Evolutionary conservation across 257 asterid genomes (phyloP), one percentile per base, ranked within the genome.

Genomic region (Nicotiana knightiana): DNA sequence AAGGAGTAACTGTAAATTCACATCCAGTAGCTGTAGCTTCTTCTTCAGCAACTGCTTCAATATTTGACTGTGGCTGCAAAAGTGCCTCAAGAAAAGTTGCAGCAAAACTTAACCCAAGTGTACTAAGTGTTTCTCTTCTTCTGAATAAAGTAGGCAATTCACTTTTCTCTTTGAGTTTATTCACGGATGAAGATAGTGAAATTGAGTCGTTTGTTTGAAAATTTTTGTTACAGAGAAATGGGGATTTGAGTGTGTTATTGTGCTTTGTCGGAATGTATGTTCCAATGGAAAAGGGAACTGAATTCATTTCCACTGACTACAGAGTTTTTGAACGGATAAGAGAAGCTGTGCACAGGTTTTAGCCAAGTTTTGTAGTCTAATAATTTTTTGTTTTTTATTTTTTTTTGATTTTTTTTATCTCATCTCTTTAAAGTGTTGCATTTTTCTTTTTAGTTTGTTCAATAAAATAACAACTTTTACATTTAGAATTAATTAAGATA

Each of bases 71-170:
- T 6, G 81, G 85, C 11, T n/a, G 81, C 10, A 75, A 28, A 48
- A 85, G 0, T 11, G 67, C 57, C 67, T 70, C 79, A 1, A 81
- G 9, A n/a, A 81, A 26, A 64, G 77, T 35, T 7, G 57, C 39
- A 0, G 70, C 51, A 21, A 83, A 82, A 16, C 79, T 43, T 21
- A 87, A 11, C 3, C 90, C 89, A 12, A 80, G 43, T 39, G 67
- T 32, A 39, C 85, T 85, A 6, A 88, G 18, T 37, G 85, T 71
- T 82, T 82, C 90, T 83, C 90, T 87, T 78, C 91, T 87, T 21
- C 66, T 70, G 39, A 79, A n/a, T 9, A 58, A 54, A 18, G 0
- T 5, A 1, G 85, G 15, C 71, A 61, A 63, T 16, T 17, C 28
- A n/a, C 26, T 28, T 15, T 37, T 18, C 35, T 57, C 58, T 16